phyloP scores from a whole-genome alignment of 2,329 filamentous ascomycete species.

The Westerdykella ornata region DNA sequence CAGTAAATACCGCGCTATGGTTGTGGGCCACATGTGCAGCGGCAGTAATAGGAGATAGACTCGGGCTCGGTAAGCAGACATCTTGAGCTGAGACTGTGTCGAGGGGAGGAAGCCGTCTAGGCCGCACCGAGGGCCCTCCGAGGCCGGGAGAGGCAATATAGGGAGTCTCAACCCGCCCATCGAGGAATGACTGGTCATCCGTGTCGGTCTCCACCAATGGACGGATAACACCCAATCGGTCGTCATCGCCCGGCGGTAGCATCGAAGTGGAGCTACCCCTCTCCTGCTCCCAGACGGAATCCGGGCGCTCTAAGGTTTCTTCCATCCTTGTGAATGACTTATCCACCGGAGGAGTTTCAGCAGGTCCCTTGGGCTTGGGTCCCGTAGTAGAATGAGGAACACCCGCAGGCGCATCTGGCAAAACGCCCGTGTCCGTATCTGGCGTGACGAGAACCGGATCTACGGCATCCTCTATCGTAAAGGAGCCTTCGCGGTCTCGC shows the following conservation, averaged over 20 bases:
- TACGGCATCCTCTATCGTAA: constrained; percentile 31
- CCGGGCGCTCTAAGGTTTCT: too few species aligned
- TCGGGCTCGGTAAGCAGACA: constrained; percentile 88
- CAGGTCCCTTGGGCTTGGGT: too few species aligned
- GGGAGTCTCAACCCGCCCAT: too few species aligned
- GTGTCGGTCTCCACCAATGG: too few species aligned
- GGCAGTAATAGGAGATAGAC: constrained; percentile 81
- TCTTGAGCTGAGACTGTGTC: constrained; percentile 73
- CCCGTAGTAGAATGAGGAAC: too few species aligned
- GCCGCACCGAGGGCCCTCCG: neutral
- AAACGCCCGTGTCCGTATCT: constrained; percentile 24
- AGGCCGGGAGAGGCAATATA: too few species aligned
- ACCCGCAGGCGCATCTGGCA: too few species aligned
- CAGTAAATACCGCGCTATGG: constrained; percentile 25
- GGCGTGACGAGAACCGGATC: constrained; percentile 33
- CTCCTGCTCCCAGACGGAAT: too few species aligned
- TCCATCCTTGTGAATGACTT: constrained; percentile 6
- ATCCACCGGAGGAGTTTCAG: neutral
- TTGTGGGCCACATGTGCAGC: constrained; percentile 55
- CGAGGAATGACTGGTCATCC: too few species aligned
- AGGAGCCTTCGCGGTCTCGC: constrained; percentile 9
- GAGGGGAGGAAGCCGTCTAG: constrained; percentile 45
- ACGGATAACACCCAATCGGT: too few species aligned
- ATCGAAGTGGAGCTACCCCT: too few species aligned
- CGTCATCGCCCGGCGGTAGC: too few species aligned